phyloP scores from a whole-genome alignment of 495 filamentous ascomycete genomes.

The Xylaria scruposa region DNA sequence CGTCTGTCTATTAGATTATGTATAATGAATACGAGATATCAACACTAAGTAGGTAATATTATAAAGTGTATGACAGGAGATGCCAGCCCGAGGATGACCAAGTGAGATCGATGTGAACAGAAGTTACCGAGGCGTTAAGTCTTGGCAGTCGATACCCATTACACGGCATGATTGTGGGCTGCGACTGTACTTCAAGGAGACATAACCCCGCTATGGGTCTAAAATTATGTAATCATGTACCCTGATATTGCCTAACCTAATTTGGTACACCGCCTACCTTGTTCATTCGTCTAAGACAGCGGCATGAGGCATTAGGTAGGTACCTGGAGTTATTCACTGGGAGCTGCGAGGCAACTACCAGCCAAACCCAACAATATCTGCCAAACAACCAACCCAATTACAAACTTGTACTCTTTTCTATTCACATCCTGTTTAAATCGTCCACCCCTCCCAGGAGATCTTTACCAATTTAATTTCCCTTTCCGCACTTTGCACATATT shows the following conservation, averaged over 20 bases:
- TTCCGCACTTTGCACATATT: no score
- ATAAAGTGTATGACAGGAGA: neutral
- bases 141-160: conserved; percentile 11
- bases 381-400: neutral
- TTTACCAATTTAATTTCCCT: no score
- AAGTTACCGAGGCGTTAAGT: conserved; percentile 23
- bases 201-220: conserved; percentile 11
- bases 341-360: neutral
- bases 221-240: neutral
- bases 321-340: no score
- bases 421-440: no score
- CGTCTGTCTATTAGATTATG: neutral
- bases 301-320: no score
- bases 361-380: neutral
- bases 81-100: neutral
- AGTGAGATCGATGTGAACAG: conserved; percentile 10
- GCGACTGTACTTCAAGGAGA: no score
- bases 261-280: neutral
- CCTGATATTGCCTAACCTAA: neutral
- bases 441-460: no score
- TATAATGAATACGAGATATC: neutral
- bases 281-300: neutral
- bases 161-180: neutral
- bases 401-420: neutral
- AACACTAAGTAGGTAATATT: neutral